Evolutionary conservation across 345 rosid genomes (phyloP), one percentile per base, ranked within the genome.

Genomic region (Streptanthus diversifolius): DNA sequence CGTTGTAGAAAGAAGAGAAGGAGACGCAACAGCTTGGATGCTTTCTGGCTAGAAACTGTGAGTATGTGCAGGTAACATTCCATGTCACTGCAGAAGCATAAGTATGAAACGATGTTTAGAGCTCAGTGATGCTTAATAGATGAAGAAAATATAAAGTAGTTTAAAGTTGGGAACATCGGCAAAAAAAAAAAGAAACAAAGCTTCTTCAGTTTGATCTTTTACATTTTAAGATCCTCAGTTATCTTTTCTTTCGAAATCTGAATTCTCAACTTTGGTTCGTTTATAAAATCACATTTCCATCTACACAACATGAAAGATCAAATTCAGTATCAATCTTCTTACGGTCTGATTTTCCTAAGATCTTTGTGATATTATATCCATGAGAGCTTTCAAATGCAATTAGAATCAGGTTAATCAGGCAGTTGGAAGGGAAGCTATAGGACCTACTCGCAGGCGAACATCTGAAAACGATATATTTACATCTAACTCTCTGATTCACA

Each of bases 1-100:
- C 89, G 22, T 84, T 93, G 85, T 89, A 93, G 86, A 93, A 93
- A 72, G 97, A 84, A 14, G 96, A 93, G 77, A 93, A 81, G 15
- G 98, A 90, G 56, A 90, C 92, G 1, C 98, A 90, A 32, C 98
- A 93, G 35, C 60, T 87, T 1, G 97, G 98, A 66, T 87, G 85
- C 66, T 86, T 86, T 54, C 90, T 79, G 0, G 93, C 93, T 63
- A 87, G 83, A 71, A 90, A 87, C 70, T 93, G 96, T 13, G 98
- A 93, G 72, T 87, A 93, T 25, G 96, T 87, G 89, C 93, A 93
- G 33, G 91, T 89, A 39, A 89, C 97, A 51, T 90, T 93, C 93
- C 97, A 90, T 47, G 96, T 88, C 92, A 93, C 97, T 90, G 87
- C 80, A 80, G 7, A 48, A 54, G 45, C 27, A 63, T 22, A 40